Percentiles rank a stretch among this genome's conserved stretches.
Conservation (phyloP, 768 basidiomycete genomes). For the Lactarius vividus region DNA sequence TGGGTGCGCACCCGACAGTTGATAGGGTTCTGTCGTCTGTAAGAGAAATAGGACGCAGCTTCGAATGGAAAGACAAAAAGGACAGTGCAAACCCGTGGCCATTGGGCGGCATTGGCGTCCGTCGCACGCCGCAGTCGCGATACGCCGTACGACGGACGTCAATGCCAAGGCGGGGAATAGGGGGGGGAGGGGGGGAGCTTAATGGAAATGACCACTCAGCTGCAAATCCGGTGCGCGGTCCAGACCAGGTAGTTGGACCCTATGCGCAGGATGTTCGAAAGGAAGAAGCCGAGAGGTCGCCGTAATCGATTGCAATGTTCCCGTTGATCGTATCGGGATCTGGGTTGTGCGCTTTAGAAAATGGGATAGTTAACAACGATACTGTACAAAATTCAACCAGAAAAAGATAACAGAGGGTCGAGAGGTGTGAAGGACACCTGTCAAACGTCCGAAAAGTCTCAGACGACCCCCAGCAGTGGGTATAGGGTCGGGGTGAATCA, state of each 20-base stretch:
- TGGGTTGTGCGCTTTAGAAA: neutral
- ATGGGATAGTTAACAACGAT: neutral
- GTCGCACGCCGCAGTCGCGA: conserved; percentile 8
- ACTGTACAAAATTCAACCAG: neutral
- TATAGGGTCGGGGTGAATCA: neutral
- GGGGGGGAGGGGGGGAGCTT: neutral
- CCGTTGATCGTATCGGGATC: neutral
- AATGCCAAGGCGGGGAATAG: neutral
- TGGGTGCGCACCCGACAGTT: conserved; percentile 8
- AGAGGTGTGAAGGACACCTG: neutral
- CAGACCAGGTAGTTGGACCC: neutral
- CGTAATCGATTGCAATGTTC: conserved; percentile 1
- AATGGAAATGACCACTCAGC: neutral
- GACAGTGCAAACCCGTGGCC: neutral
- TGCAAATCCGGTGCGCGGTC: neutral
- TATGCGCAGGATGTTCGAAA: neutral
- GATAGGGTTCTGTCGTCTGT: neutral
- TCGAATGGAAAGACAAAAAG: neutral
- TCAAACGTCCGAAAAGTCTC: neutral
- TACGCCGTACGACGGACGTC: conserved; percentile 14
- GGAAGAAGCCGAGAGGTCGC: neutral
- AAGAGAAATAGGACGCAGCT: neutral
- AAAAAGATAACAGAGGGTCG: neutral
- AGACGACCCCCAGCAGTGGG: neutral
- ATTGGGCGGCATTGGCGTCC: conserved; percentile 1